Conservation (phyloP, 1,284 basidiomycete species). For the Leccinum pachyderme region DNA sequence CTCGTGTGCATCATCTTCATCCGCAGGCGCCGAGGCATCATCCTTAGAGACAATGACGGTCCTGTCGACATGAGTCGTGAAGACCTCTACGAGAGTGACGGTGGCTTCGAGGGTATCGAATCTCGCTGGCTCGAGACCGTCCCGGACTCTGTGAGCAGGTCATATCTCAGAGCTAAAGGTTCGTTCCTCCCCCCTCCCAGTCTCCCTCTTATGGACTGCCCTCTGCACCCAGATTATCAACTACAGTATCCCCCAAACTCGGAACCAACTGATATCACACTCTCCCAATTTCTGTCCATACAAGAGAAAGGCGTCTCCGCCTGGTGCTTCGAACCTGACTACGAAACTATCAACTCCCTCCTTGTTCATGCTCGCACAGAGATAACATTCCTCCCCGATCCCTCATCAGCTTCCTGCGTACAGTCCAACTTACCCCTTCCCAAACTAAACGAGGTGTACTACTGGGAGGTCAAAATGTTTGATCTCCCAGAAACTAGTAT, state of each 20-base stretch:
- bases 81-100: conserved; percentile 86
- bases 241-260: conserved; percentile 91
- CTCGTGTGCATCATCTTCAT: conserved; percentile 85
- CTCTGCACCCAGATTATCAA: conserved; percentile 71
- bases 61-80: conserved; percentile 92
- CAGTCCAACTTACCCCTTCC: conserved; percentile 94
- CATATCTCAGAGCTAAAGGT: conserved; percentile 90
- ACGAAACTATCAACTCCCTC: conserved; percentile 87
- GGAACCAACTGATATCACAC: conserved; percentile 90
- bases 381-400: conserved; percentile 94
- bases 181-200: conserved; percentile 26
- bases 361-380: conserved; percentile 93
- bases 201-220: conserved; percentile 2
- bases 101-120: conserved; percentile 90
- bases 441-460: conserved; percentile 96
- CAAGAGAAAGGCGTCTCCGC: conserved; percentile 98
- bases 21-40: conserved; percentile 76
- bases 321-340: conserved; percentile 97
- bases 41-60: conserved; percentile 85
- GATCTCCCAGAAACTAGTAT: conserved; percentile 85
- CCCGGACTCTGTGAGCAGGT: conserved; percentile 62
- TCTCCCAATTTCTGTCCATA: conserved; percentile 95
- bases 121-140: conserved; percentile 90
- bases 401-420: conserved; percentile 87
- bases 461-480: conserved; percentile 98